phyloP scores from a whole-genome alignment of 192 early-diverging fungal genomes.

The Mortierella claussenii region DNA sequence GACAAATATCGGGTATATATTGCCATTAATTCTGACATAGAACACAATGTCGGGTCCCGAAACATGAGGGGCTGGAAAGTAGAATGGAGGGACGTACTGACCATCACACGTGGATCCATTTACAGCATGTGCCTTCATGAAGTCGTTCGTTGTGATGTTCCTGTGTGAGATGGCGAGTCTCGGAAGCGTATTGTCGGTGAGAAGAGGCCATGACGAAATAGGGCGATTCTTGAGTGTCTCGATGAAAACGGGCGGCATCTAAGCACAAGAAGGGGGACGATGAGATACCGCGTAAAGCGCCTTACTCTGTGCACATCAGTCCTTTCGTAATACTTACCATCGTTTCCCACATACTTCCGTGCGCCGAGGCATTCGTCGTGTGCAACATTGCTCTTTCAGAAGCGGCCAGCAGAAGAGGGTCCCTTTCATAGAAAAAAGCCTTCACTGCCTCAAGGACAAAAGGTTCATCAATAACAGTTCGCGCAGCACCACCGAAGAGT shows the following conservation, averaged over 20 bases:
- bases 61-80: conserved; percentile 31
- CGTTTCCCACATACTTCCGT: conserved; percentile 29
- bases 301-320: too few species aligned
- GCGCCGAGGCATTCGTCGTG: conserved; percentile 8
- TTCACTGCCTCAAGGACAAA: conserved; percentile 10
- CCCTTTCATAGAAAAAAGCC: conserved; percentile 12
- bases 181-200: conserved; percentile 14
- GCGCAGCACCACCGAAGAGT: conserved; percentile 13
- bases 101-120: conserved; percentile 12
- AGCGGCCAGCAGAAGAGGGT: conserved; percentile 12
- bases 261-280: too few species aligned
- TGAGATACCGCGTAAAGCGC: too few species aligned
- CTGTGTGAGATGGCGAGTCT: conserved; percentile 23
- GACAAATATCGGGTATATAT: conserved; percentile 5
- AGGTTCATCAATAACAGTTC: conserved; percentile 31
- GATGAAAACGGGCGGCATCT: conserved; percentile 25
- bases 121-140: conserved; percentile 27
- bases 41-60: conserved; percentile 39
- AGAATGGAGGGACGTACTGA: conserved; percentile 31
- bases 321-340: too few species aligned
- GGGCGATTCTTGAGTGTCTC: conserved; percentile 37
- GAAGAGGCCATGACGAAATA: conserved; percentile 31
- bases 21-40: conserved; percentile 12
- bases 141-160: conserved; percentile 18
- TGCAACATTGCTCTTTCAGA: conserved; percentile 26